Base-by-base conservation (phyloP, 352 stramenopile genomes). In the Phytophthora brassicae region DNA sequence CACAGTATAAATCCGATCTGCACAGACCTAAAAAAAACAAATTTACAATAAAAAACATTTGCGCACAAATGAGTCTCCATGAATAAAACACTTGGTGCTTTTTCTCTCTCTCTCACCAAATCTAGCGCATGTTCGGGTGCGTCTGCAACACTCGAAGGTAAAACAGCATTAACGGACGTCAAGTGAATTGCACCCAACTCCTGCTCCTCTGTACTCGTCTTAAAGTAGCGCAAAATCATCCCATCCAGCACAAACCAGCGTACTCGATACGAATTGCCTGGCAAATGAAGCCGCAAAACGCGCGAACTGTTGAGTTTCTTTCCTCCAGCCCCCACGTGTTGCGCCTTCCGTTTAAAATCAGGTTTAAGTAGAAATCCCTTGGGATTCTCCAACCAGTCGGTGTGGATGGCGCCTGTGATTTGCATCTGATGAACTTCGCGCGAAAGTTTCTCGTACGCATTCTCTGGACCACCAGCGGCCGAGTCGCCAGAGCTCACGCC, bases 361-460 rank as follows among this genome's bases (percentile, higher is more conserved):
- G 87, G 87, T 45, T 95, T 95, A 54, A 94, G 80, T 31, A 95
- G 48, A 48, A 89, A 95, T 12, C 87, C 87, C 67, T 93, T 94
- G 48, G 87, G 87, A 69, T 95, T 95, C 68, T 95, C 87, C 31
- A 95, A 76, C 87, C 87, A 95, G 58, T 95, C 87, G 46, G 84
- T 87, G 74, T 94, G 87, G 65, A 95, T 95, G 22, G 87, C 87
- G 52, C 87, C 85, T 22, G 87, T 95, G 67, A 88, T 86, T 69
- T 94, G 85, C 84, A 93, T 93, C 71, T 95, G 85, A 55, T 95
- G 87, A 26, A 95, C 86, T 60, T 95, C 87, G n/a, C 87, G 70
- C 45, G 85, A 94, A 14, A 95, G 79, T 70, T 94, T 94, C 72
- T 95, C 87, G 74, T 95, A 95, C 50, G 85, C 84, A 53, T 95